Base-by-base conservation (phyloP, 345 rosid species). In the Linum usitatissimum region DNA sequence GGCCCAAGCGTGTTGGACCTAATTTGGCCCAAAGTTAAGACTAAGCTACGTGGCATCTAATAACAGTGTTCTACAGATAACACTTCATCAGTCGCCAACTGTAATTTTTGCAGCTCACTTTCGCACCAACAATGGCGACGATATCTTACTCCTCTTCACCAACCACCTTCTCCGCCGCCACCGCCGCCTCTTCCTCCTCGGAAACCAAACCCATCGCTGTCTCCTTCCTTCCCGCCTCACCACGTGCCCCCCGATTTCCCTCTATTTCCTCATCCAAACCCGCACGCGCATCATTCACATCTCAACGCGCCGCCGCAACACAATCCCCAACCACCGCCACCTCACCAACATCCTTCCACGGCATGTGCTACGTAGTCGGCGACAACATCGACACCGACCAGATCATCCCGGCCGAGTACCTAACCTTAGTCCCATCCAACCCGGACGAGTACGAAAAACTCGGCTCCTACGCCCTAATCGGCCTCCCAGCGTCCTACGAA, bases 331-430 rank as follows among this genome's bases (percentile, higher is more conserved):
- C 51, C 13, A 2, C 51, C 14, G 6, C 70, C 4, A 53, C 76
- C 3, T 45, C 77, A 18, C 18, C 73, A 9, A 63, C 57, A 20
- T 3, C 53, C 3, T 91, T 91, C 72, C 96, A 89, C 38, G 98
- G 98, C 0, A 85, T 80, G 68, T 91, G 98, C 76, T 91, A 91
- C 21, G 96, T 91, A 31, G 86, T 88, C 62, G 87, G 96, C 0
- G 96, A 91, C 73, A 88, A 91, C 87, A 86, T 91, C 64, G 96
- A 91, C 83, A 88, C 98, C 3, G 96, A 91, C 74, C 98, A 91
- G 68, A 91, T 91, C 64, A 88, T 88, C 59, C 98, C 98, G 23
- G 95, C 95, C 0, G 98, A 91, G 71, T 83, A 79, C 74, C 90
- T 86, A 53, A 86, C 98, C 2, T 78, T 91, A 0, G 95, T 91